Conservation (phyloP, 2,329 filamentous ascomycete species). For the Alternaria solani region DNA sequence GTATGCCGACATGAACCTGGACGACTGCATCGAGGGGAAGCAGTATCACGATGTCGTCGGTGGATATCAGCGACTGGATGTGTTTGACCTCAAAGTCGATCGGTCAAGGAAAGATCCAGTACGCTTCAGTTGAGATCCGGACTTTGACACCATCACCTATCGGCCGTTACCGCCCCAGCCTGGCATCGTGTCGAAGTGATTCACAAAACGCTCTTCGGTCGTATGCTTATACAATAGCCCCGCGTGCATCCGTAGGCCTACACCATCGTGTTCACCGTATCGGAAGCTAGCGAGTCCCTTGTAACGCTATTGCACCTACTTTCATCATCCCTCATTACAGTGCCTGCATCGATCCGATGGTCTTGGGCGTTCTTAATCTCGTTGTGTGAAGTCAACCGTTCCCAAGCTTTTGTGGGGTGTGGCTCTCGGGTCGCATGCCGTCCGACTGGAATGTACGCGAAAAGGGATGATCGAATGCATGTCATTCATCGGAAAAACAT, state of each 20-base stretch:
- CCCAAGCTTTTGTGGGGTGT: neutral
- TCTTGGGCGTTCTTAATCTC: neutral
- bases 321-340: neutral
- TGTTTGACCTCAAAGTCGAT: conserved; percentile 62
- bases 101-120: conserved; percentile 34
- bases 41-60: conserved; percentile 66
- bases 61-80: conserved; percentile 63
- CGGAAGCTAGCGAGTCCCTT: neutral
- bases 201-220: neutral
- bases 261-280: neutral
- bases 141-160: neutral
- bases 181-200: neutral
- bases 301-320: neutral
- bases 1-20: conserved; percentile 62
- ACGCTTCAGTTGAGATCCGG: neutral
- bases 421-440: neutral
- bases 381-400: neutral
- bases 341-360: neutral
- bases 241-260: neutral
- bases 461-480: neutral
- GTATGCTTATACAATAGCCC: neutral
- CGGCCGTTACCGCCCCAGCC: neutral
- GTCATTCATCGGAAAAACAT: neutral
- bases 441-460: neutral
- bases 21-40: conserved; percentile 62